A percentile compares a stretch with the other conserved stretches of the same genome.
Evolutionary conservation across 768 basidiomycete genomes (phyloP).

Genomic region (Leucogyrophana mollusca): DNA sequence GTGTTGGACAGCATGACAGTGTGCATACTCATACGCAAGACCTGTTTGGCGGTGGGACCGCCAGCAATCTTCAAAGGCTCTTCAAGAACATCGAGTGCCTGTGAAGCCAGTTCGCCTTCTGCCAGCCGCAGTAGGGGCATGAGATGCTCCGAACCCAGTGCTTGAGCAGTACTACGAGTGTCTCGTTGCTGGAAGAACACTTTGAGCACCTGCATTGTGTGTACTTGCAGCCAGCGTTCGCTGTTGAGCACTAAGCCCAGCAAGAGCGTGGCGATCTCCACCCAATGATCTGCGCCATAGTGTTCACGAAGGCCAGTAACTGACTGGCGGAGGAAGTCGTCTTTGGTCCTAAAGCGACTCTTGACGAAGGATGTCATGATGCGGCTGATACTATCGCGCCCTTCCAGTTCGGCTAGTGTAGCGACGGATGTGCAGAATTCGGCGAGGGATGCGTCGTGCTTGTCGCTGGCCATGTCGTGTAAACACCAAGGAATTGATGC

Average conservation of each 20-base stretch:
- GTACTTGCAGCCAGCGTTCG: conserved; percentile 77
- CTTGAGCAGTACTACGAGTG: conserved; percentile 67
- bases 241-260: conserved; percentile 83
- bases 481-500: conserved; percentile 87
- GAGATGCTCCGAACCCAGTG: conserved; percentile 80
- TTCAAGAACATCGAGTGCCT: conserved; percentile 92
- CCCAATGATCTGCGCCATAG: conserved; percentile 72
- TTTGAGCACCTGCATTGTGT: conserved; percentile 86
- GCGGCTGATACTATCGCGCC: conserved; percentile 74
- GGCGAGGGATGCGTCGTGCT: conserved; percentile 55
- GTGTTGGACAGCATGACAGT: conserved; percentile 42
- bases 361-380: conserved; percentile 91
- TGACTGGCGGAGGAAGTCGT: conserved; percentile 91
- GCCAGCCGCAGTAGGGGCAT: conserved; percentile 89
- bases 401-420: conserved; percentile 67
- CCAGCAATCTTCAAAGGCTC: conserved; percentile 81
- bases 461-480: conserved; percentile 69
- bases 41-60: conserved; percentile 77
- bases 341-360: conserved; percentile 83
- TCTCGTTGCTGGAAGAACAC: conserved; percentile 85
- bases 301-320: conserved; percentile 83
- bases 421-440: conserved; percentile 75
- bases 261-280: conserved; percentile 81
- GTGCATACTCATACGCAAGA: conserved; percentile 92
- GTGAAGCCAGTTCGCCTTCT: conserved; percentile 80